Conservation (phyloP, 2,329 filamentous ascomycete species). For the Aspergillus sergii region DNA sequence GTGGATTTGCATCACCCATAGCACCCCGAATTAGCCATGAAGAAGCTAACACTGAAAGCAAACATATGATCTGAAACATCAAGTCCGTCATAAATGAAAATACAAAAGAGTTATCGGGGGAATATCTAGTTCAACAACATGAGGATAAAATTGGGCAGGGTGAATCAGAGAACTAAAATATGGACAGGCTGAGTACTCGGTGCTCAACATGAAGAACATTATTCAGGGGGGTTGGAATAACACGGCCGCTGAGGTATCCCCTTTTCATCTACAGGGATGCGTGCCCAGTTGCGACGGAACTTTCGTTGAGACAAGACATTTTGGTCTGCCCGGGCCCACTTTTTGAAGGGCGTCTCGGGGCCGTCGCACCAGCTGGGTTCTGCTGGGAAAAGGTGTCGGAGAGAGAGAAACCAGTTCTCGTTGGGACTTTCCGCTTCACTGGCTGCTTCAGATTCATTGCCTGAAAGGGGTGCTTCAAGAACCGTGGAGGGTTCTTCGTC, state of each 20-base stretch:
- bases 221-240: neutral
- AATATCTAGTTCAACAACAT: neutral
- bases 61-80: neutral
- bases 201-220: neutral
- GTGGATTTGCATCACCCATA: neutral
- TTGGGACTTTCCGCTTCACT: conserved; percentile 14
- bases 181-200: neutral
- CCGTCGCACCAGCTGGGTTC: conserved; percentile 35
- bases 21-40: neutral
- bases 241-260: conserved; percentile 34
- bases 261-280: conserved; percentile 34
- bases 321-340: conserved; percentile 37
- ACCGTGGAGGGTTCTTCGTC: conserved; percentile 24
- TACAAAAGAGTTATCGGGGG: neutral
- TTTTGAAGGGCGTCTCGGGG: conserved; percentile 43
- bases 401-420: conserved; percentile 36
- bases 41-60: neutral
- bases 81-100: neutral
- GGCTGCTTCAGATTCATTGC: neutral
- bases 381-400: conserved; percentile 26
- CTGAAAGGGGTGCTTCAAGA: neutral
- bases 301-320: conserved; percentile 33
- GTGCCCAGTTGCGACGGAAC: conserved; percentile 28
- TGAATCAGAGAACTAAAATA: neutral
- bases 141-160: neutral